Evolutionary conservation across 1,284 basidiomycete genomes (phyloP).

Genomic region (Coniferiporia sulphurascens): DNA sequence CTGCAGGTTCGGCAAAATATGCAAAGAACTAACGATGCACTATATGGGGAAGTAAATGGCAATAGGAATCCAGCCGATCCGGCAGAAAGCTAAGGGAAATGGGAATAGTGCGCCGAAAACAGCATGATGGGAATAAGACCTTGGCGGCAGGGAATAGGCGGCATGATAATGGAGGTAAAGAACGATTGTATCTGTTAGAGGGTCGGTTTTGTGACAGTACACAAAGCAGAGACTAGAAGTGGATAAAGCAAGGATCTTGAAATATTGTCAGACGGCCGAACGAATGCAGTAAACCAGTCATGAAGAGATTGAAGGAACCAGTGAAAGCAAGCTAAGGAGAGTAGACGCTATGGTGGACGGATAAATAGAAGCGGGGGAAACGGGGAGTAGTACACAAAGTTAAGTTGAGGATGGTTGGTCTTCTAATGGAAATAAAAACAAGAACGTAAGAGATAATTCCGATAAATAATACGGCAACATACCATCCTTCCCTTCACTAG

Average conservation of each 20-base stretch:
- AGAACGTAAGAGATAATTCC: background rate
- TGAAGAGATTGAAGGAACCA: background rate
- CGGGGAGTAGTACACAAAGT: background rate
- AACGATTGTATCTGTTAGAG: background rate
- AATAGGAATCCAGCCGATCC: background rate
- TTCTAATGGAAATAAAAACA: background rate
- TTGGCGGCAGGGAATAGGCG: too few species aligned
- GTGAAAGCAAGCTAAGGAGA: background rate
- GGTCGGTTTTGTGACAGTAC: background rate
- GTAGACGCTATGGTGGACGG: background rate
- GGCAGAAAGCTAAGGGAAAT: background rate
- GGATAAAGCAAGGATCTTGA: background rate
- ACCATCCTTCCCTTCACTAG: background rate
- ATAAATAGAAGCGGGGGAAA: background rate
- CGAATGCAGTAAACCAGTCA: background rate
- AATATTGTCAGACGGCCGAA: background rate
- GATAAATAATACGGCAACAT: background rate
- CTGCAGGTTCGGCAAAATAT: background rate
- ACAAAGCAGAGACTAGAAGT: background rate
- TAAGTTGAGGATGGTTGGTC: background rate
- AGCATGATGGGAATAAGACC: background rate
- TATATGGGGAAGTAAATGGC: background rate
- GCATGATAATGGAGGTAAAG: background rate
- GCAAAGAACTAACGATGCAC: background rate
- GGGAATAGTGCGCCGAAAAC: background rate